phyloP scores from a whole-genome alignment of 1,139 yeast genomes.

The Suzukiozyma palmioleophila region DNA sequence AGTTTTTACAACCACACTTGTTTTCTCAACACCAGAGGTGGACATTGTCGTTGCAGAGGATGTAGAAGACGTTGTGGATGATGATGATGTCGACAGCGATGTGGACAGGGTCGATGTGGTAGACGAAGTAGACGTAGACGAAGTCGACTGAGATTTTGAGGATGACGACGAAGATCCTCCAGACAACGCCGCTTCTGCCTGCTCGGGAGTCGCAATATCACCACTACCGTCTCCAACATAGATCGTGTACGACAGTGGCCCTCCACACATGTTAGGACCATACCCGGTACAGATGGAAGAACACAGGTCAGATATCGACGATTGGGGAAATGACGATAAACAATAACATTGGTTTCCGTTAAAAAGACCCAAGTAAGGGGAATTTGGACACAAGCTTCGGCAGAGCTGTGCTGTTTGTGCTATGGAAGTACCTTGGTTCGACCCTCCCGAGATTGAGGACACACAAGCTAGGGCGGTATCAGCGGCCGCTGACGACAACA shows the following conservation, averaged over 20 bases:
- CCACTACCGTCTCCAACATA: slow-evolving; percentile 25
- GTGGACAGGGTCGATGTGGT: slow-evolving; percentile 24
- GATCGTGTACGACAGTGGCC: slow-evolving; percentile 38
- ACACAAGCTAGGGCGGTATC: slow-evolving; percentile 2
- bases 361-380: slow-evolving; percentile 55
- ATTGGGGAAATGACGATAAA: slow-evolving; percentile 48
- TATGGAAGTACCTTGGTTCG: slow-evolving; percentile 29
- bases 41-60: neutral
- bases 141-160: slow-evolving; percentile 4
- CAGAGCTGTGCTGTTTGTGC: slow-evolving; percentile 54
- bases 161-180: slow-evolving; percentile 5
- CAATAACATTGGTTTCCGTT: slow-evolving; percentile 63
- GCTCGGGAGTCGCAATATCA: slow-evolving; percentile 1
- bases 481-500: neutral
- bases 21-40: neutral
- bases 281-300: slow-evolving; percentile 48
- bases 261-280: slow-evolving; percentile 54
- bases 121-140: slow-evolving; percentile 9
- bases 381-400: slow-evolving; percentile 39
- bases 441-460: slow-evolving; percentile 15
- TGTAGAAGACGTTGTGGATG: slow-evolving; percentile 3
- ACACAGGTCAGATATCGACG: slow-evolving; percentile 29
- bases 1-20: slow-evolving; percentile 6
- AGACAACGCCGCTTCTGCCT: neutral
- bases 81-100: neutral